These are phyloP conservation scores for Scedosporium minutisporum DNA, from an alignment of 2,329 filamentous ascomycete genomes.

Conservation along the genomic window DNA sequence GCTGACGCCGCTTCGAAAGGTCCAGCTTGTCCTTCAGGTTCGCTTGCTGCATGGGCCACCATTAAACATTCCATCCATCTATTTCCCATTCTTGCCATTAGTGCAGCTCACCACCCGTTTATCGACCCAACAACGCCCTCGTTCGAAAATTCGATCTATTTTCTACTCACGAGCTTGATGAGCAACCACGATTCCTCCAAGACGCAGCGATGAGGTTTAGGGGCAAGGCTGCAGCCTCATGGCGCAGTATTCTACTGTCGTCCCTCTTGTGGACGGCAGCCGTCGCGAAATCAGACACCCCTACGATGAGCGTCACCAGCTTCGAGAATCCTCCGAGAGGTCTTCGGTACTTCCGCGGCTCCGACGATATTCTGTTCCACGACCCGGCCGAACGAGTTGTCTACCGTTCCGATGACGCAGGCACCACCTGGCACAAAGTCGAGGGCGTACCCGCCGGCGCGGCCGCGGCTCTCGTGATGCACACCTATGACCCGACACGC, in stretches of 20 bases:
- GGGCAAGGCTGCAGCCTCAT: slow-evolving; percentile 36
- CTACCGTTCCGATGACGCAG: slow-evolving; percentile 73
- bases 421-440: slow-evolving; percentile 63
- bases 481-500: slow-evolving; percentile 66
- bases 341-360: slow-evolving; percentile 86
- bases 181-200: neutral
- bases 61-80: no score
- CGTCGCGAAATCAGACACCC: slow-evolving; percentile 48
- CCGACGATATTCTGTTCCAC: slow-evolving; percentile 68
- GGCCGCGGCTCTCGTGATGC: slow-evolving; percentile 57
- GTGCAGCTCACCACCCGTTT: no score
- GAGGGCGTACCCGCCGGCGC: slow-evolving; percentile 54
- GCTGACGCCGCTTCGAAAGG: no score
- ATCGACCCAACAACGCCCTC: neutral
- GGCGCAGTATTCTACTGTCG: slow-evolving; percentile 42
- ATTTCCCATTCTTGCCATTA: no score
- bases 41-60: no score
- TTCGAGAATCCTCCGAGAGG: slow-evolving; percentile 59
- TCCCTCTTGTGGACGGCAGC: slow-evolving; percentile 30
- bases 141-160: neutral
- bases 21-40: no score
- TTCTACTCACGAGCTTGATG: neutral
- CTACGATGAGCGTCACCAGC: slow-evolving; percentile 52
- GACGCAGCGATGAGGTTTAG: slow-evolving; percentile 45
- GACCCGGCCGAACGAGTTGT: slow-evolving; percentile 55